Evolutionary conservation across 305 asterid genomes (phyloP).

Genomic region (Plantago rigida): DNA sequence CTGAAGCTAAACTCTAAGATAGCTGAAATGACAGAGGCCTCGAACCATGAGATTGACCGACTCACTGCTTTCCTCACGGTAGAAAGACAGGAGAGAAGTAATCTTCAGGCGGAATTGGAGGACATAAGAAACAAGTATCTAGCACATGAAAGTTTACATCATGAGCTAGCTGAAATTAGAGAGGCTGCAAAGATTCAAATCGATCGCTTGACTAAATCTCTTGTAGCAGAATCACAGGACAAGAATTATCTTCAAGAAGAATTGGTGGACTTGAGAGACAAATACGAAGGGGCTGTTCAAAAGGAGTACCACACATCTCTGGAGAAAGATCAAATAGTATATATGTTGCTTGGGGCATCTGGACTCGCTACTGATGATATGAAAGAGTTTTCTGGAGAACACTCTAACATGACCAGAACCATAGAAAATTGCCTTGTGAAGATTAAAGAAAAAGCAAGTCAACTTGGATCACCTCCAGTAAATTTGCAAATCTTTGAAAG

Average conservation of each 20-base stretch:
- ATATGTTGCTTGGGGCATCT: slow-evolving; percentile 60
- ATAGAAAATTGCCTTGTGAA: slow-evolving; percentile 51
- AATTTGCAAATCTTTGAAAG: slow-evolving; percentile 42
- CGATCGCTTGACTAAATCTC: slow-evolving; percentile 34
- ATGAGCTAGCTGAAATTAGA: slow-evolving; percentile 33
- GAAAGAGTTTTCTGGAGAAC: slow-evolving; percentile 33
- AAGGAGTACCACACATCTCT: slow-evolving; percentile 32
- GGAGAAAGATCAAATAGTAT: slow-evolving; percentile 51
- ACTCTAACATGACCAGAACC: slow-evolving; percentile 36
- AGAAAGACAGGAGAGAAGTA: slow-evolving; percentile 54
- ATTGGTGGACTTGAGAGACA: slow-evolving; percentile 40
- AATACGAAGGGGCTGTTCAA: slow-evolving; percentile 36
- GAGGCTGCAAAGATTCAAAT: slow-evolving; percentile 37
- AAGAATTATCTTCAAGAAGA: slow-evolving; percentile 40
- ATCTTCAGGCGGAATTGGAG: slow-evolving; percentile 54
- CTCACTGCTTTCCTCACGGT: slow-evolving; percentile 49
- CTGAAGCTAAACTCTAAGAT: slow-evolving; percentile 49
- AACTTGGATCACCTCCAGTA: slow-evolving; percentile 35
- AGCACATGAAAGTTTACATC: slow-evolving; percentile 32
- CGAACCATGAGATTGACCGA: slow-evolving; percentile 45
- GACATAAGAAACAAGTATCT: slow-evolving; percentile 34
- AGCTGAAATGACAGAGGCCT: slow-evolving; percentile 45
- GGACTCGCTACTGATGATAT: slow-evolving; percentile 39
- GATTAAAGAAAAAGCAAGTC: slow-evolving; percentile 48
- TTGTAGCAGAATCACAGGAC: slow-evolving; percentile 42